phyloP scores from a whole-genome alignment of 176 grass and related monocot genomes.

The Carex parvula region DNA sequence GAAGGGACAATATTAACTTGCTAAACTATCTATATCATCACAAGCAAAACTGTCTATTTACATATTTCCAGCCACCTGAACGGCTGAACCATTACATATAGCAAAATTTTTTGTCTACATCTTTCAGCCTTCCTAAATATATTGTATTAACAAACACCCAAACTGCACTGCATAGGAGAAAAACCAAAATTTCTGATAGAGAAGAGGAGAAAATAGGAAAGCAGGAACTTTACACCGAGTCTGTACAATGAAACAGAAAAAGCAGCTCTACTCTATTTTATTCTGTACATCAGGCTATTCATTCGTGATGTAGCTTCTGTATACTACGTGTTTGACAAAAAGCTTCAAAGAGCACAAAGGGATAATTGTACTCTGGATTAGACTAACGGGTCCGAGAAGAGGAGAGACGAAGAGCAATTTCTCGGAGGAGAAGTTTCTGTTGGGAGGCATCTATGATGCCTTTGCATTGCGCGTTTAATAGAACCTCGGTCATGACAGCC shows the following conservation, averaged over 20 bases:
- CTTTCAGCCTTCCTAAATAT: neutral
- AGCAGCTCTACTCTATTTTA: neutral
- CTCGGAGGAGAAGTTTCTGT: slow-evolving; percentile 74
- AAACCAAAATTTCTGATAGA: neutral
- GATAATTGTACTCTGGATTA: neutral
- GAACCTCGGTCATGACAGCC: slow-evolving; percentile 75
- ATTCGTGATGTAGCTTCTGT: neutral
- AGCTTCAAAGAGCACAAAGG: neutral
- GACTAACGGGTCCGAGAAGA: slow-evolving; percentile 29
- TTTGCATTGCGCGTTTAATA: slow-evolving; percentile 77
- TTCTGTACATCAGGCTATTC: neutral
- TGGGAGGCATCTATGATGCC: slow-evolving; percentile 79
- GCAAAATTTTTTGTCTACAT: neutral
- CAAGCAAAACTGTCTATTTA: slow-evolving; percentile 10
- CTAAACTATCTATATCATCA: neutral
- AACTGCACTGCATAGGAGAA: neutral
- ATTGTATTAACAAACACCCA: neutral
- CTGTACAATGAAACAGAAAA: slow-evolving; percentile 1
- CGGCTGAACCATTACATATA: neutral
- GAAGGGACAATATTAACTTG: too few species aligned
- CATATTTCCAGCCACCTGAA: neutral
- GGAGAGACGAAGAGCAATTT: slow-evolving; percentile 80
- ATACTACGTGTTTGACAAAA: neutral
- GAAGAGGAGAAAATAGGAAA: neutral
- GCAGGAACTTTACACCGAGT: neutral